phyloP scores from a whole-genome alignment of 768 basidiomycete genomes.

The Leucocoprinus birnbaumii region DNA sequence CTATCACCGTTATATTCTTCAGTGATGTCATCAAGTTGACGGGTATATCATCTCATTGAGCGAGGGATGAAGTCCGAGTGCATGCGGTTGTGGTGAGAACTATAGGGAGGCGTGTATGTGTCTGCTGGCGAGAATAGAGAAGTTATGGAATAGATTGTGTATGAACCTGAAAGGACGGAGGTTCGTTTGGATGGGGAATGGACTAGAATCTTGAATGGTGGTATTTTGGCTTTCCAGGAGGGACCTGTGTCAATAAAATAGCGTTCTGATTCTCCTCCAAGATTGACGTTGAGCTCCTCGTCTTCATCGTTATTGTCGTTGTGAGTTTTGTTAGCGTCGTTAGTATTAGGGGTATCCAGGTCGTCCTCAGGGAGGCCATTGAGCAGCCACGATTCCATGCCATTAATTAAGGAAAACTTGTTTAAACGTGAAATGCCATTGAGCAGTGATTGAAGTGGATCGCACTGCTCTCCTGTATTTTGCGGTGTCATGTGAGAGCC shows the following conservation, averaged over 20 bases:
- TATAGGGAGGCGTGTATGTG: conserved; percentile 1
- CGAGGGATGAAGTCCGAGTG: conserved; percentile 17
- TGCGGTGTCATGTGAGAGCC: conserved; percentile 53
- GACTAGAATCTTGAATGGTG: conserved; percentile 69
- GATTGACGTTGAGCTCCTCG: background rate
- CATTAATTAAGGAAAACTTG: conserved; percentile 87
- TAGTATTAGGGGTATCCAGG: background rate
- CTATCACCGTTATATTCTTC: conserved; percentile 15
- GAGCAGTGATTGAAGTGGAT: conserved; percentile 60
- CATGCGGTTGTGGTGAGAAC: conserved; percentile 3
- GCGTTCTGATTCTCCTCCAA: conserved; percentile 46
- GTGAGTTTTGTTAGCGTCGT: background rate
- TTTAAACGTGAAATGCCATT: conserved; percentile 67
- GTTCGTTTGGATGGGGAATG: conserved; percentile 17
- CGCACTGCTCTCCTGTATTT: conserved; percentile 65
- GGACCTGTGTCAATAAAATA: conserved; percentile 73
- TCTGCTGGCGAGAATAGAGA: conserved; percentile 53
- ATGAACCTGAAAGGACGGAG: conserved; percentile 65
- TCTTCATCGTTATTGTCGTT: background rate
- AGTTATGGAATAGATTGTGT: conserved; percentile 74
- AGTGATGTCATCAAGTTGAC: conserved; percentile 6
- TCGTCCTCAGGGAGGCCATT: conserved; percentile 39
- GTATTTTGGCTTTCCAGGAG: conserved; percentile 71
- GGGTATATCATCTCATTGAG: background rate
- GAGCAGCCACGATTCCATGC: conserved; percentile 82